Evolutionary conservation across 176 grass and related monocot genomes (phyloP).

Genomic region (Carex pumila): DNA sequence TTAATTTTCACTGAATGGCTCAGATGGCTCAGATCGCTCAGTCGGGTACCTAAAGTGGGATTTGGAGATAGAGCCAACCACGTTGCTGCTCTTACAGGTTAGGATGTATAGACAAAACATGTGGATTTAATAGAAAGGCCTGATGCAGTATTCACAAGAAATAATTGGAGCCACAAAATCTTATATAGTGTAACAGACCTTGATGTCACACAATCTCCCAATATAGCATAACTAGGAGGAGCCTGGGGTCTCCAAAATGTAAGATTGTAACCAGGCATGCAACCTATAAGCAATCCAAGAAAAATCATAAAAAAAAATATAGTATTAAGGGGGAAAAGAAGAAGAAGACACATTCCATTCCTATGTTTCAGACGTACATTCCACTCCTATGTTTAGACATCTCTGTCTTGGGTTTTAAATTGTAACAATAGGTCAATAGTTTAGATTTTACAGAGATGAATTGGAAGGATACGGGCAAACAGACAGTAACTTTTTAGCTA

Average conservation of each 20-base stretch:
- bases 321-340: neutral
- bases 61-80: neutral
- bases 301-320: neutral
- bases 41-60: neutral
- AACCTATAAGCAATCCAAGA: conserved; percentile 37
- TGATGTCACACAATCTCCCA: conserved; percentile 96
- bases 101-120: neutral
- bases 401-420: neutral
- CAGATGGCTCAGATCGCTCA: neutral
- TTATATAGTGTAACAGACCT: conserved; percentile 31
- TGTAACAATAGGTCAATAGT: neutral
- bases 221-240: conserved; percentile 92
- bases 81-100: neutral
- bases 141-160: neutral
- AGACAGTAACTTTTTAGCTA: neutral
- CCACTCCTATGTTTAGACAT: neutral
- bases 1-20: neutral
- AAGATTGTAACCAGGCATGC: conserved; percentile 75
- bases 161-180: neutral
- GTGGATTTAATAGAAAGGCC: neutral
- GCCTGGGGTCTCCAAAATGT: conserved; percentile 96
- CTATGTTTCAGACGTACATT: neutral
- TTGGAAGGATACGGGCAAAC: neutral
- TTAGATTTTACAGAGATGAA: neutral
- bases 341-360: neutral